phyloP scores from a whole-genome alignment of 148 eudicot species.

The Chenopodium formosanum region DNA sequence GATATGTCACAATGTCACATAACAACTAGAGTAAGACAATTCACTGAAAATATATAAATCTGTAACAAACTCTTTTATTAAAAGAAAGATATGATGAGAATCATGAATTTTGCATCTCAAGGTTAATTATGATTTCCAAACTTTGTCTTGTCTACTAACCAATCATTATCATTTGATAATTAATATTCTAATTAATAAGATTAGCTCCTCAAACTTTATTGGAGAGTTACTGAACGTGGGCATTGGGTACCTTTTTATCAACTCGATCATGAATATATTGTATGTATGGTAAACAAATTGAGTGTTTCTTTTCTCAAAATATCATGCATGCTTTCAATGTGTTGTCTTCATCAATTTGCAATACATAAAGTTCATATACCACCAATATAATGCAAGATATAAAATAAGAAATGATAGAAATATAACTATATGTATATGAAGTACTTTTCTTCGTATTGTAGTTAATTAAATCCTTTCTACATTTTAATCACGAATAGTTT shows the following conservation, averaged over 20 bases:
- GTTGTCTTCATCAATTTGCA: slow-evolving; percentile 6
- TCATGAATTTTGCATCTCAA: background rate
- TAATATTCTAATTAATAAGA: background rate
- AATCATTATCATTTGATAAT: slow-evolving; percentile 9
- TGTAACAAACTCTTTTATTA: background rate
- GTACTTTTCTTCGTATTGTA: too few relatives aligned
- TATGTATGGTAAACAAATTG: background rate
- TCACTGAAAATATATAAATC: background rate
- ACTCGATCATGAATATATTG: background rate
- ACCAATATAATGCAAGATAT: background rate
- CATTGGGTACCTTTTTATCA: background rate
- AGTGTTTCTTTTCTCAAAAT: slow-evolving; percentile 6
- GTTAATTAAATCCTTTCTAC: too few relatives aligned
- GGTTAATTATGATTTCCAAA: background rate
- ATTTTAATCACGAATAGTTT: too few relatives aligned
- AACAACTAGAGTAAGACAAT: background rate
- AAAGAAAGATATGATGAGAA: background rate
- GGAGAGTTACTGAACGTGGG: background rate
- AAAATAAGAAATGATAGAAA: too few relatives aligned
- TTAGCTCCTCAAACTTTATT: background rate
- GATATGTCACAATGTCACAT: background rate
- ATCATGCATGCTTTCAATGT: slow-evolving; percentile 4
- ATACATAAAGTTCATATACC: background rate
- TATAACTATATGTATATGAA: too few relatives aligned
- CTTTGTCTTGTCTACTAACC: slow-evolving; percentile 1